Evolutionary conservation across 164 flowering plant species (phyloP).

Genomic region (Pachysandra terminalis): DNA sequence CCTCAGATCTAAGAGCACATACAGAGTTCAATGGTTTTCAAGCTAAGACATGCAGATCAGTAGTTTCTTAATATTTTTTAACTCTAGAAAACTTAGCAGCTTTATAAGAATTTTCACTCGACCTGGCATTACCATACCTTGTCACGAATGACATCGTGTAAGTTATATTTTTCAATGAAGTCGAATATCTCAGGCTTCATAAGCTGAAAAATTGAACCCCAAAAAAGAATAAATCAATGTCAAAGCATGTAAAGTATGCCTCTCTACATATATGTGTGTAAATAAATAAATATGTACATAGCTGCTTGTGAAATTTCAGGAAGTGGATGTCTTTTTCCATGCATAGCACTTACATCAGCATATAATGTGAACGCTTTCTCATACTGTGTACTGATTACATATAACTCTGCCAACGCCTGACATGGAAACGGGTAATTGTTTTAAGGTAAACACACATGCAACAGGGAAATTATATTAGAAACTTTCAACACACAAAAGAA

Average conservation of each 20-base stretch:
- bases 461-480: too few species aligned
- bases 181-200: constrained; percentile 85
- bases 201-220: constrained; percentile 49
- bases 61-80: neutral
- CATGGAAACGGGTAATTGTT: constrained; percentile 7
- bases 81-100: neutral
- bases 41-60: neutral
- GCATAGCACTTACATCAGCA: constrained; percentile 82
- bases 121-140: constrained; percentile 55
- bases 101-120: constrained; percentile 1
- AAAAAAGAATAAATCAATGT: constrained; percentile 10
- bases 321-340: neutral
- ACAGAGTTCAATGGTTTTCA: neutral
- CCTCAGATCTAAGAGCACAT: neutral
- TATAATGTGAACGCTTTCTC: constrained; percentile 84
- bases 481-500: too few species aligned
- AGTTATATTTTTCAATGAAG: constrained; percentile 79
- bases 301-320: too few species aligned
- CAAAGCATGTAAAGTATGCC: neutral
- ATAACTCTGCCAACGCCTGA: constrained; percentile 93
- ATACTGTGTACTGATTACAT: constrained; percentile 75
- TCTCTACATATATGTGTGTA: too few species aligned
- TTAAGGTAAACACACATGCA: neutral
- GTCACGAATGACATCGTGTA: constrained; percentile 78
- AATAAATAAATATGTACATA: too few species aligned